Conservation (phyloP, 805 yeast genomes). For the Cyberlindnera xishuangbannaensis region DNA sequence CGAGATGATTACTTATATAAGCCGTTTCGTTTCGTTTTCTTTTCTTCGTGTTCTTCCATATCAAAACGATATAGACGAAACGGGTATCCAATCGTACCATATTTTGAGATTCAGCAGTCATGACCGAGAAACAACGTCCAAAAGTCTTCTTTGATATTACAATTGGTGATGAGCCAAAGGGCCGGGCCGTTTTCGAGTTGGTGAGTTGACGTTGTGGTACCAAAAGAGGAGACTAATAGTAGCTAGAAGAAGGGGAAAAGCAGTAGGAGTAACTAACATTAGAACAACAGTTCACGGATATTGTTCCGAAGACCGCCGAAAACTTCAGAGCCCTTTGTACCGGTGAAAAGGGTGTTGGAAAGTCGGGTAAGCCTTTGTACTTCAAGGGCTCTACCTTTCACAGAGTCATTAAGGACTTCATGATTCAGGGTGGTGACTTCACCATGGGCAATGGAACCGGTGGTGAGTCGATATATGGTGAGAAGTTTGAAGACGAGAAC, state of each 20-base stretch:
- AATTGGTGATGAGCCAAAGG: constrained; percentile 61
- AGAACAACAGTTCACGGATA: constrained; percentile 38
- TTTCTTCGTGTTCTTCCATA: no score
- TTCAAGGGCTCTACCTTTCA: constrained; percentile 91
- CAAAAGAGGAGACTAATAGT: no score
- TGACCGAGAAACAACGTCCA: no score
- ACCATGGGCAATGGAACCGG: constrained; percentile 71
- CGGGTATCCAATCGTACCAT: no score
- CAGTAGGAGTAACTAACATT: not conserved
- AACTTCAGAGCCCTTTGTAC: constrained; percentile 86
- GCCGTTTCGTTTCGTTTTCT: no score
- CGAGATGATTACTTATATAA: no score
- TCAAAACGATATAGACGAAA: no score
- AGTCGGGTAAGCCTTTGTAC: constrained; percentile 56
- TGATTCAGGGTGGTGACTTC: constrained; percentile 96
- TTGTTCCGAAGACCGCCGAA: constrained; percentile 85
- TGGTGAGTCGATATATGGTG: constrained; percentile 80
- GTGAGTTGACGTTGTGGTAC: constrained; percentile 29
- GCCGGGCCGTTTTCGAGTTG: constrained; percentile 76
- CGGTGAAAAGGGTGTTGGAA: constrained; percentile 73
- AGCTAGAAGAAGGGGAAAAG: no score
- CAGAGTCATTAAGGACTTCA: constrained; percentile 80
- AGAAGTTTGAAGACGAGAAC: constrained; percentile 86
- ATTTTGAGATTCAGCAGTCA: no score
- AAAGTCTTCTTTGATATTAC: constrained; percentile 76